Evolutionary conservation across 129 eudicot genomes (phyloP), one percentile per base, ranked within the genome.

Genomic region (Lactuca sativa): DNA sequence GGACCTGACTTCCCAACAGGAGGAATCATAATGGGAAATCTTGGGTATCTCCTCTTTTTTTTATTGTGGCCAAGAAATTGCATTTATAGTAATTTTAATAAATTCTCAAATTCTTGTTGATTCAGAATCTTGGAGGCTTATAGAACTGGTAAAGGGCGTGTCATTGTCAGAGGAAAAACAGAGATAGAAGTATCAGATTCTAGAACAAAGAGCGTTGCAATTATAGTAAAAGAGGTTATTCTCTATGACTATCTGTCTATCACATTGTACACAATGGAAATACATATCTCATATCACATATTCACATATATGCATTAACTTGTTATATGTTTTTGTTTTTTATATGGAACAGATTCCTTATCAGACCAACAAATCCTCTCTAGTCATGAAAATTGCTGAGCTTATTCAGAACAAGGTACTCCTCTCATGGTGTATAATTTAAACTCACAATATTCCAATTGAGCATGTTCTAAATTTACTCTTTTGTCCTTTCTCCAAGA

Each of bases 1-100:
- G 98, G 97, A 51, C 98, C 98, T 47, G 98, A 93, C 81, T 93
- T 93, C 62, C 98, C 98, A 18, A 93, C 98, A 74, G 98, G 98
- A 75, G 98, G 98, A 65, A 54, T 86, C 67, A 85, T 93, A 61
- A 93, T 93, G 96, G 98, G 98, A 70, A 93, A 81, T 63, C 64
- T 59, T 48, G 98, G 98, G 96, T 93, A 82, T 56, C 9, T 67
- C 10, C 16, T 56, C 14, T 4, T 49, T 67, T 84, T 73, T 49
- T 57, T 4, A 12, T 9, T 41, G 11, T 34, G n/a, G 32, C 41
- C 8, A 4, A 36, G 13, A 17, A 38, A 33, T n/a, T 64, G 53
- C 41, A 30, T 52, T 32, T 74, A 56, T 64, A 8, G 15, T 60
- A 33, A 31, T 43, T 17, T 49, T 49, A 38, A 57, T 40, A 57